Evolutionary conservation across 2,329 filamentous ascomycete species (phyloP), one percentile per base, ranked within the genome.

Genomic region (Aspergillus transmontanensis): DNA sequence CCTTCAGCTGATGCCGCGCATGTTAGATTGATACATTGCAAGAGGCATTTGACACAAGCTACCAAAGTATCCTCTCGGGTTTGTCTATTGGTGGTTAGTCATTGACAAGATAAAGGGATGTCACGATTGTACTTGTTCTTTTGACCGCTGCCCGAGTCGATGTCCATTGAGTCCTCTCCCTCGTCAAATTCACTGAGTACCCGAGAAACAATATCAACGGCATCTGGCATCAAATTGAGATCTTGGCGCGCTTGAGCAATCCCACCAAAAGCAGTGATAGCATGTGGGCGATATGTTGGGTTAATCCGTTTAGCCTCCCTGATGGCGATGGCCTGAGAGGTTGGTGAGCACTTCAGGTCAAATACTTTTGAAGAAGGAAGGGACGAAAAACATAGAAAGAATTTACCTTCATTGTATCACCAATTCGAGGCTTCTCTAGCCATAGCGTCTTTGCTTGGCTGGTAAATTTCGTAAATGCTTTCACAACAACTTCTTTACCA

Each of bases 291-390:
- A 77, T 98, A 99, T 9, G 83, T 83, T n/a, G 89, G 86, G 72
- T 97, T 97, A 73, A 94, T 94, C 36, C 95, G 87, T 81, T 95
- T 97, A 10, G 93, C 93, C 83, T 99, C 95, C 62, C 94, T 87
- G 19, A 94, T 76, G 6, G 87, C 86, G 67, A 97, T 90, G 6
- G 66, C 72, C 84, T 94, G 28, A 50, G 5, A 12, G 10, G 48
- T n/a, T 23, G n/a, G 46, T 59, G 41, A 51, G 45, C 16, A 23
- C 9, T 16, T 50, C n/a, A 32, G 46, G 19, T 4, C 9, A 30
- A 28, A 50, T 48, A 28, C 9, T 32, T 19, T 41, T 28, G 67
- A 60, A n/a, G 39, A 6, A 30, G 16, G 6, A 54, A 56, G 34
- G 21, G 55, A 45, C 9, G 36, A 32, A 23, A 51, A 36, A 28